Conservation (phyloP, 2,329 filamentous ascomycete species). For the Fusarium robinianum region DNA sequence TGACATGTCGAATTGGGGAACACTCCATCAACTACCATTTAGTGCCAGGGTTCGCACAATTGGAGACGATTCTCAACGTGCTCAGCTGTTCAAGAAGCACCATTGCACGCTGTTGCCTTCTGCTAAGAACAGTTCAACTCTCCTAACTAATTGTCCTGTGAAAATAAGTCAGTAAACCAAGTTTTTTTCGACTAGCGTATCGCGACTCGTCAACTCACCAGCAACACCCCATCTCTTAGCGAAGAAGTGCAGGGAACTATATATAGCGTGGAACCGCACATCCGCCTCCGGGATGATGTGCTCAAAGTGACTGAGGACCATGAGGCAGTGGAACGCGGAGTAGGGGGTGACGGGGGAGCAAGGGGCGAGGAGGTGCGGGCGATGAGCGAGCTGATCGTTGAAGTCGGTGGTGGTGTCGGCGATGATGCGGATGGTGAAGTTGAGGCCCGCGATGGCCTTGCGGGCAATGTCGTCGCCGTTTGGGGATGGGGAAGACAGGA, state of each 20-base stretch:
- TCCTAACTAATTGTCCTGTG: conserved; percentile 36
- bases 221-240: conserved; percentile 43
- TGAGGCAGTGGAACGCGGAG: conserved; percentile 42
- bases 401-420: conserved; percentile 43
- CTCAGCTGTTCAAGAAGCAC: conserved; percentile 33
- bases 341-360: conserved; percentile 43
- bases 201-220: conserved; percentile 38
- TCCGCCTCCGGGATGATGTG: conserved; percentile 41
- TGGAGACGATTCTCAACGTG: not conserved
- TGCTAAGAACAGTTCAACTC: conserved; percentile 37
- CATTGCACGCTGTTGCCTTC: conserved; percentile 32
- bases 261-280: conserved; percentile 41
- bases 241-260: conserved; percentile 42
- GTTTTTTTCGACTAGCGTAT: conserved; percentile 1
- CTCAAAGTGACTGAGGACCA: conserved; percentile 41
- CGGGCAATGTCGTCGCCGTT: conserved; percentile 37
- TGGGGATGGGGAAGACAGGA: conserved; percentile 26
- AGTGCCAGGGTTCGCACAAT: too few species aligned
- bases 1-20: too few species aligned
- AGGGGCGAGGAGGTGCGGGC: conserved; percentile 40
- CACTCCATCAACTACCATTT: too few species aligned
- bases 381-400: conserved; percentile 40
- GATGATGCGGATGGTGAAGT: conserved; percentile 45
- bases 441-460: conserved; percentile 44
- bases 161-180: conserved; percentile 16